Base-by-base conservation (phyloP, 106 monocot genomes). In the Hemerocallis citrina region DNA sequence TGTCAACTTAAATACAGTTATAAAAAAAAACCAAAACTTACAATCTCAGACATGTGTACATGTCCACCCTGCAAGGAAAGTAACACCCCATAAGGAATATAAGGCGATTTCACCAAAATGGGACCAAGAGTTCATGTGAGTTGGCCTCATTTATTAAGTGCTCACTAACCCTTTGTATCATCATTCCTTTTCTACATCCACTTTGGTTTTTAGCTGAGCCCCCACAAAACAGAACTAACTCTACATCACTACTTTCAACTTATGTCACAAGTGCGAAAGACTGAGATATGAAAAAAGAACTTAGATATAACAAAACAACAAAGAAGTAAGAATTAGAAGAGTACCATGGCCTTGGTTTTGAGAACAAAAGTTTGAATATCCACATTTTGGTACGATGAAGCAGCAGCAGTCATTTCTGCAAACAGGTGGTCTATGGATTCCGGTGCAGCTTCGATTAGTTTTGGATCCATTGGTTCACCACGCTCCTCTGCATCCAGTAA, bases 281-380 rank as follows among this genome's bases (percentile, higher is more conserved):
- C 24, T 24, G 25, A 23, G 25, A 28, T 0, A 54, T n/a, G 32
- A 23, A 0, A 25, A 60, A 1, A 4, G 14, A 12, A 16, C 14
- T 4, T 41, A 41, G 2, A 16, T 41, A 41, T 16, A 41, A 1
- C 10, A 41, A 41, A 41, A 25, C 5, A 48, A 48, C 27, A 34
- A 28, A 31, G 27, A 28, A 22, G 3, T 21, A 21, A 51, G 38
- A 2, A 33, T 25, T 14, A 55, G 10, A 67, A 27, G 1, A 31
- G 16, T 57, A 88, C 88, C 83, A 74, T 88, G 62, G 88, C 76
- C 39, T 77, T 88, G 33, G 75, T 79, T 74, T 74, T 79, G 24
- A 79, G 44, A 52, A 69, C 66, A 31, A 88, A 79, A 30, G 65
- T 67, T 47, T 70, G 59, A 27, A 83, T 49, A 59, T 83, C 74